These are phyloP conservation scores for Xylaria sp. DNA, from an alignment of 2,329 filamentous ascomycete species.

Conservation along the genomic window DNA sequence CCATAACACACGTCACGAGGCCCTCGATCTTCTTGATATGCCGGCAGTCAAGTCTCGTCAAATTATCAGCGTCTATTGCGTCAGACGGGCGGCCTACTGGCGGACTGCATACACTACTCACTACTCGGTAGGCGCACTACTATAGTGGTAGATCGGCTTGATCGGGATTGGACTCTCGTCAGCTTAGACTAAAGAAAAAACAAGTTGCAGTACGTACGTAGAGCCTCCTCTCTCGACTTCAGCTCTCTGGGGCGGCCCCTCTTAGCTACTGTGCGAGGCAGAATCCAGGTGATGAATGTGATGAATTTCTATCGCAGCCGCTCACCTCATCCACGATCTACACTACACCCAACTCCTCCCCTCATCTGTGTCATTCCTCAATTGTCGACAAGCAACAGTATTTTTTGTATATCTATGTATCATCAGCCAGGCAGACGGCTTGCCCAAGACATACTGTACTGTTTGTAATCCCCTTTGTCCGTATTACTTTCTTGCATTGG, in stretches of 20 bases:
- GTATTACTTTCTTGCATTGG: too few relatives aligned
- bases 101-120: background rate
- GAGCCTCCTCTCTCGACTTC: conserved; percentile 13
- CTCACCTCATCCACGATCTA: background rate
- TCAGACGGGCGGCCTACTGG: background rate
- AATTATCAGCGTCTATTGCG: conserved; percentile 15
- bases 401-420: background rate
- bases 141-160: conserved; percentile 3
- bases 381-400: background rate
- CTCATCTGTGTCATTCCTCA: background rate
- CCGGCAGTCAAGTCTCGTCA: conserved; percentile 7
- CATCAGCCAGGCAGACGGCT: too few relatives aligned
- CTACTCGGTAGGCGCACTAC: background rate
- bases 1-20: conserved; percentile 11
- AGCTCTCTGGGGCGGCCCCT: conserved; percentile 13
- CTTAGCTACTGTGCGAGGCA: conserved; percentile 17
- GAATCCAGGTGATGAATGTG: conserved; percentile 13
- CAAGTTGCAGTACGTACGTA: too few relatives aligned
- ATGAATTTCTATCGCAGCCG: background rate
- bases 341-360: background rate
- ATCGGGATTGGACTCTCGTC: conserved; percentile 15
- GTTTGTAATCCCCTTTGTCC: too few relatives aligned
- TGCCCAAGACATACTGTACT: too few relatives aligned
- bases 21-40: background rate
- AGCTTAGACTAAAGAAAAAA: conserved; percentile 26